Conservation (phyloP, 345 rosid genomes). For the Pseudoturritis turrita region DNA sequence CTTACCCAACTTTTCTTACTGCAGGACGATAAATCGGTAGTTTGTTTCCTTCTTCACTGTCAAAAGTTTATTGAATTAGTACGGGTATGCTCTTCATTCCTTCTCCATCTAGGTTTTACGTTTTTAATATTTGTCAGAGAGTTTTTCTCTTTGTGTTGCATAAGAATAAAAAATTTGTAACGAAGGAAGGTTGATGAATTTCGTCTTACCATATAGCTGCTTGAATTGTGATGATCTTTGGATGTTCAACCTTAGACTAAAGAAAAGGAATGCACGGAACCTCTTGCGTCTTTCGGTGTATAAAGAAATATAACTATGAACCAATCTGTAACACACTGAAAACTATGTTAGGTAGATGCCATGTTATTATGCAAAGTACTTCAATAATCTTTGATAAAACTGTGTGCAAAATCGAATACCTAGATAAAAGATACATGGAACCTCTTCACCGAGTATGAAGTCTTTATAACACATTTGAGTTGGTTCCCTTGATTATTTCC, state of each 20-base stretch:
- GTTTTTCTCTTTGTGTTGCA: background rate
- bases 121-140: background rate
- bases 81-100: slow-evolving; percentile 54
- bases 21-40: slow-evolving; percentile 88
- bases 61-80: slow-evolving; percentile 88
- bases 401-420: background rate
- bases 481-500: slow-evolving; percentile 2
- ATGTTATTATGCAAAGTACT: background rate
- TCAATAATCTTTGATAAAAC: background rate
- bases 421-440: slow-evolving; percentile 1
- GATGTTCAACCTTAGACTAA: background rate
- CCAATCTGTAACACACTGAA: background rate
- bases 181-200: slow-evolving; percentile 2
- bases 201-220: background rate
- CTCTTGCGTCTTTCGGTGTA: background rate
- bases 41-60: slow-evolving; percentile 82
- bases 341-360: background rate
- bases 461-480: background rate
- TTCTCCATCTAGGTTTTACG: background rate
- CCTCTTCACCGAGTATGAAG: background rate
- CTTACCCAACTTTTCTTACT: slow-evolving; percentile 21
- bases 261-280: background rate
- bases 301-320: background rate
- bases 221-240: background rate
- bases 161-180: background rate